These are phyloP conservation scores for Kitagawia praeruptora DNA, from an alignment of 129 eudicot species.

Conservation along the genomic window DNA sequence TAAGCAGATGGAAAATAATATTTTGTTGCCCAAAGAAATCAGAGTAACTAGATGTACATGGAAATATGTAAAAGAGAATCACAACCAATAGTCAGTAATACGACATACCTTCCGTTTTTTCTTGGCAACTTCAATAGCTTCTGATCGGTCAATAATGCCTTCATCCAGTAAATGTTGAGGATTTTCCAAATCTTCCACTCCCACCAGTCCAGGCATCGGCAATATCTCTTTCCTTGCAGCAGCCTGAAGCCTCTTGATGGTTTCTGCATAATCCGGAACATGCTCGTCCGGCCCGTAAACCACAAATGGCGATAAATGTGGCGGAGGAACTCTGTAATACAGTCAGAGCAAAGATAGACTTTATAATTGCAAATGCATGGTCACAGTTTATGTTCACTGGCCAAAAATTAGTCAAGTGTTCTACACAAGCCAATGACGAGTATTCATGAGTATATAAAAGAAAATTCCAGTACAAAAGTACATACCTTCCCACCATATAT, in stretches of 20 bases:
- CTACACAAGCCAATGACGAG: neutral
- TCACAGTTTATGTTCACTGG: neutral
- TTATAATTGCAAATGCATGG: neutral
- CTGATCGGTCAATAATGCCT: slow-evolving; percentile 58
- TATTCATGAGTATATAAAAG: neutral
- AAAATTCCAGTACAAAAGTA: slow-evolving; percentile 14
- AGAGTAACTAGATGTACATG: neutral
- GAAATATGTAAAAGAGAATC: neutral
- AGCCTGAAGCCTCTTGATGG: slow-evolving; percentile 72
- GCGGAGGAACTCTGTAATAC: slow-evolving; percentile 63
- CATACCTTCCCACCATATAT: slow-evolving; percentile 76
- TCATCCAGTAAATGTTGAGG: slow-evolving; percentile 51
- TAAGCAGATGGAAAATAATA: neutral
- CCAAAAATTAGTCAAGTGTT: neutral
- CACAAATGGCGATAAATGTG: slow-evolving; percentile 91
- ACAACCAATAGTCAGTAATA: neutral
- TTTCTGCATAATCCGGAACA: slow-evolving; percentile 83
- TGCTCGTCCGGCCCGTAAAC: slow-evolving; percentile 86
- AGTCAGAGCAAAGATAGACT: neutral
- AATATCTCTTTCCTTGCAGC: slow-evolving; percentile 78
- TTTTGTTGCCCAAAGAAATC: neutral
- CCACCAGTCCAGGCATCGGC: slow-evolving; percentile 79
- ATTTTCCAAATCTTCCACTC: slow-evolving; percentile 58
- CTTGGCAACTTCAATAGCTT: slow-evolving; percentile 72
- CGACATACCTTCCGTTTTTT: slow-evolving; percentile 46